Percentiles rank a stretch among this genome's conserved stretches.
These are phyloP conservation scores for Sporothrix euskadiensis DNA, from an alignment of 2,329 filamentous ascomycete species.

Conservation along the genomic window DNA sequence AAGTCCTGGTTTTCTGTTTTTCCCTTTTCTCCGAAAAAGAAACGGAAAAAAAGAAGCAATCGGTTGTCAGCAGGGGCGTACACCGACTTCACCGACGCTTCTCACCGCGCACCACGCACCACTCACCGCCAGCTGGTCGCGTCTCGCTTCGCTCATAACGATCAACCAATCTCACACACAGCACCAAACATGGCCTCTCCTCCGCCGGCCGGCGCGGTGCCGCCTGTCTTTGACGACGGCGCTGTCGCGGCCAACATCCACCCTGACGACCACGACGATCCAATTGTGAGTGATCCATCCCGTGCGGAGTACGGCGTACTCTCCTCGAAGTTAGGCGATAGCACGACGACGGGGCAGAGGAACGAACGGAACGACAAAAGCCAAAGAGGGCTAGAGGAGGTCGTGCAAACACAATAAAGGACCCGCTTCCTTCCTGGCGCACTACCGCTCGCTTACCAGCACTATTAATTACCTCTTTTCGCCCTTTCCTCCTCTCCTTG, in stretches of 20 bases:
- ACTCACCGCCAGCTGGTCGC: not conserved
- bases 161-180: not conserved
- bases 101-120: not conserved
- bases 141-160: not conserved
- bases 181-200: constrained; percentile 1
- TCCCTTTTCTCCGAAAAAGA: not conserved
- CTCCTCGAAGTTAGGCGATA: not conserved
- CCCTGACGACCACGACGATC: constrained; percentile 22
- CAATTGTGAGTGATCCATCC: constrained; percentile 13
- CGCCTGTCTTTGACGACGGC: not conserved
- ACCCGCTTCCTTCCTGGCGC: constrained; percentile 15
- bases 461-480: not conserved
- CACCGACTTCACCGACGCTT: not conserved
- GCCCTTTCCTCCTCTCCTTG: not conserved
- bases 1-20: not conserved
- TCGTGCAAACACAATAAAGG: constrained; percentile 8
- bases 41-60: not conserved
- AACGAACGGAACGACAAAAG: not conserved
- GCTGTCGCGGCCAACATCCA: not conserved
- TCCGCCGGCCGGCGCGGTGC: not conserved
- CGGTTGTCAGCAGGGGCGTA: not conserved
- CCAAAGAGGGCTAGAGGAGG: not conserved
- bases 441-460: constrained; percentile 22
- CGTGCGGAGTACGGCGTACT: not conserved
- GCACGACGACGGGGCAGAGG: not conserved